Conservation (phyloP, 2,329 filamentous ascomycete genomes). For the Apiospora sp. region DNA sequence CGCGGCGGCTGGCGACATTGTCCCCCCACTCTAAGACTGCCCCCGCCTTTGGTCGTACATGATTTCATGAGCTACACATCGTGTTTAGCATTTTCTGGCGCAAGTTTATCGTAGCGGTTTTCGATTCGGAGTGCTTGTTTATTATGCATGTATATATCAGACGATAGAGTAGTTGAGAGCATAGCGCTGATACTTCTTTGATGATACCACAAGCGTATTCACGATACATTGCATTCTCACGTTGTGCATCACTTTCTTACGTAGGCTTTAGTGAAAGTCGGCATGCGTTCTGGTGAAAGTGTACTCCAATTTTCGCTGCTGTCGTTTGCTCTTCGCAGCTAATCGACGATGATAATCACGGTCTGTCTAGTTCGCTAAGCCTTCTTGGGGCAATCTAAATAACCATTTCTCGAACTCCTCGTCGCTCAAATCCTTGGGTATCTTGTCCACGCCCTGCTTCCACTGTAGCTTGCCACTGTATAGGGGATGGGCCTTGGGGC, state of each 20-base stretch:
- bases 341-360: background rate
- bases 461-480: slow-evolving; percentile 23
- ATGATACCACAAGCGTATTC: background rate
- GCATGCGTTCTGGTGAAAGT: background rate
- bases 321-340: background rate
- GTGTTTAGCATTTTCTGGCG: slow-evolving; percentile 3
- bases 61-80: background rate
- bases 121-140: background rate
- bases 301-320: too few relatives aligned
- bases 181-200: slow-evolving; percentile 4
- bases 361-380: background rate
- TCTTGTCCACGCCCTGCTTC: slow-evolving; percentile 24
- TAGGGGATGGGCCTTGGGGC: slow-evolving; percentile 18
- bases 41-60: background rate
- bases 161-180: background rate
- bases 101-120: slow-evolving; percentile 12
- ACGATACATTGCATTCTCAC: background rate
- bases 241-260: background rate
- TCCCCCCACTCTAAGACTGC: background rate
- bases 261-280: background rate
- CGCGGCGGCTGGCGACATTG: slow-evolving; percentile 23
- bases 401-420: slow-evolving; percentile 24
- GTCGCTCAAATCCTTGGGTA: slow-evolving; percentile 20
- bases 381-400: slow-evolving; percentile 16
- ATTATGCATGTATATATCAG: background rate